Evolutionary conservation across 1,139 yeast genomes (phyloP), one percentile per base, ranked within the genome.

Genomic region (Yamadazyma spencermartinsiae): DNA sequence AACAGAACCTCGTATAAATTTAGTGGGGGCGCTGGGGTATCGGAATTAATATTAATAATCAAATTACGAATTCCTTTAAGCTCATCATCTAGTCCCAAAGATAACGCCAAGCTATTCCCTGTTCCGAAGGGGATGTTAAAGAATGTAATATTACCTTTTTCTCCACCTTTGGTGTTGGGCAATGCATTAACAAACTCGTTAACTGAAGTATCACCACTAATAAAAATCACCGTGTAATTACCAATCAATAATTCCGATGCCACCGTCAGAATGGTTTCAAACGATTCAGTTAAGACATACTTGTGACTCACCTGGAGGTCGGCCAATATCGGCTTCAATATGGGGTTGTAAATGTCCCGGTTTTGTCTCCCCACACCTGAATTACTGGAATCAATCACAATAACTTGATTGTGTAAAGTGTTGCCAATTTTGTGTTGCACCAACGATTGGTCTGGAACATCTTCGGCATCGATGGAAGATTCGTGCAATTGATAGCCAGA

Each of bases 141-240:
- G 2, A 86, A 37, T 11, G 57, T 52, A 31, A 72, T 36, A 2
- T 55, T 47, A 1, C 35, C 37, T 3, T 34, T 19, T 7, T 31
- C 34, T 3, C 21, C 35, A 8, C 20, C 4, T 10, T 23, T 7
- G 8, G 26, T 23, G 1, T 37, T 30, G 1, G 40, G 35, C 12
- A 84, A 54, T 2, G 68, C 68, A 55, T 89, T 88, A 41, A 87
- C 54, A 42, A 89, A 79, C 57, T 89, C 98, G 36, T 76, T 79
- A 10, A 88, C 67, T 1, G 95, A 82, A 0, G 97, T 89, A 52
- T 89, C 97, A 1, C 97, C 97, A 35, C 95, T 85, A 16, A 89
- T 61, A 30, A 89, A 64, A 1, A 87, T 56, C 3, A 86, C 65
- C 0, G 85, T 75, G 17, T 64, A 41, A 1, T 51, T 42, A 6